Evolutionary conservation across 2,329 filamentous ascomycete genomes (phyloP).

Genomic region (Thielaviopsis musarum): DNA sequence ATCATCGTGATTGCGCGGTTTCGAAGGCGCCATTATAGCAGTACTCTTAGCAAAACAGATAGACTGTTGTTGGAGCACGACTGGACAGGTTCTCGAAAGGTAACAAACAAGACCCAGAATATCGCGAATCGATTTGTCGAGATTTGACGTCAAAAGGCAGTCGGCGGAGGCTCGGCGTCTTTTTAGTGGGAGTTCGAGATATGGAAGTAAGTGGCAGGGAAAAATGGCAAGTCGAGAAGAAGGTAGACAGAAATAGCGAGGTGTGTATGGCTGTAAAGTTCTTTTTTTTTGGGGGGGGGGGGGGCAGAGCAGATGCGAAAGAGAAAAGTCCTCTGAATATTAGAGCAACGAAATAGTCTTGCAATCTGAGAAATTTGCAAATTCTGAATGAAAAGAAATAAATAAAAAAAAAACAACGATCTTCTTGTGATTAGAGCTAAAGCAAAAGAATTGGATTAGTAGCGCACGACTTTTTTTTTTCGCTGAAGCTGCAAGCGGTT

Average conservation of each 20-base stretch:
- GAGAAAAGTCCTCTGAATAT: neutral
- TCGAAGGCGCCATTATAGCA: slow-evolving; percentile 27
- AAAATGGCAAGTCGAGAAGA: slow-evolving; percentile 6
- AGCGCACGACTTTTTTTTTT: slow-evolving; percentile 9
- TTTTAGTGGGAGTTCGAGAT: neutral
- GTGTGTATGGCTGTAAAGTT: neutral
- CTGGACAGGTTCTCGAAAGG: neutral
- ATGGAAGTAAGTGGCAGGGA: neutral
- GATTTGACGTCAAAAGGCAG: neutral
- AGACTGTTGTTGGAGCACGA: neutral
- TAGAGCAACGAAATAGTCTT: neutral
- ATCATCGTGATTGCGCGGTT: slow-evolving; percentile 31
- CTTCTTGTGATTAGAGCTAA: neutral
- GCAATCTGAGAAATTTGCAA: neutral
- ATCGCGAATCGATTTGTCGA: neutral
- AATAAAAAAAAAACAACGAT: neutral
- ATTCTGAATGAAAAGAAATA: neutral
- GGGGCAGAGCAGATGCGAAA: slow-evolving; percentile 11
- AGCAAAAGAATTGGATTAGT: slow-evolving; percentile 19
- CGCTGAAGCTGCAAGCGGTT: neutral
- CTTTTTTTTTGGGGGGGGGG: neutral
- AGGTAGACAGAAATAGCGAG: slow-evolving; percentile 7
- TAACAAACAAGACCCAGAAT: neutral
- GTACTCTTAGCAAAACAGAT: neutral
- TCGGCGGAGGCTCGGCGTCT: slow-evolving; percentile 7